Base-by-base conservation (phyloP, 768 basidiomycete genomes). In the Xerocomus brunneocitrinus region DNA sequence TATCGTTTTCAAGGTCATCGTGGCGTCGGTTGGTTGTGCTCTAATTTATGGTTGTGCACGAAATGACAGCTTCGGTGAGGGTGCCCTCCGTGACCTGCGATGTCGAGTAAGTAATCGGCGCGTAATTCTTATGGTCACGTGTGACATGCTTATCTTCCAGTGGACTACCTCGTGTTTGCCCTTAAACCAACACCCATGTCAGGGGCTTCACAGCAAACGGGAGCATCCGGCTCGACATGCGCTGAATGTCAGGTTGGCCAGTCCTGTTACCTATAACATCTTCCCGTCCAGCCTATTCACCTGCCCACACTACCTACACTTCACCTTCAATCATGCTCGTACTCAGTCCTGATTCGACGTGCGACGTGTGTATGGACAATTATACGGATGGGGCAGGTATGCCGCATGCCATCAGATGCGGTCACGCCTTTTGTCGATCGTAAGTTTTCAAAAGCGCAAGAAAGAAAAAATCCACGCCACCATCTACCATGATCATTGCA, bases 351-450 rank as follows among this genome's bases (percentile, higher is more conserved):
- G 35, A 54, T 25, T 61, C 60, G 36, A 43, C 42, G 14, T 61
- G 59, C 32, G 59, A 61, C 19, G 25, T 61, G 1, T 61, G 56
- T 39, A 52, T 50, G 47, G 60, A 58, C 22, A 52, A 1, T 7
- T 61, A 38, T 8, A 31, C 24, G 50, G 49, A 47, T 10, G 55
- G 1, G 27, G 35, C 16, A 19, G 31, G 35, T 3, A 16, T 46
- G 0, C 59, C 59, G 4, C 49, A 56, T 28, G 49, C 46, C 35
- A 51, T 60, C 31, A 2, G 38, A 3, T 60, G 55, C 12, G 58
- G 58, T 13, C 58, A 60, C 34, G 49, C 50, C 30, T 60, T 60
- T 54, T 60, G 58, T 46, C 41, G 38, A 16, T 5, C 30, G 58
- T 60, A 22, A 51, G 59, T 24, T 5, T 34, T 10, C 25, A 24